Evolutionary conservation across 768 basidiomycete species (phyloP), one percentile per base, ranked within the genome.

Genomic region (Mycena venus): DNA sequence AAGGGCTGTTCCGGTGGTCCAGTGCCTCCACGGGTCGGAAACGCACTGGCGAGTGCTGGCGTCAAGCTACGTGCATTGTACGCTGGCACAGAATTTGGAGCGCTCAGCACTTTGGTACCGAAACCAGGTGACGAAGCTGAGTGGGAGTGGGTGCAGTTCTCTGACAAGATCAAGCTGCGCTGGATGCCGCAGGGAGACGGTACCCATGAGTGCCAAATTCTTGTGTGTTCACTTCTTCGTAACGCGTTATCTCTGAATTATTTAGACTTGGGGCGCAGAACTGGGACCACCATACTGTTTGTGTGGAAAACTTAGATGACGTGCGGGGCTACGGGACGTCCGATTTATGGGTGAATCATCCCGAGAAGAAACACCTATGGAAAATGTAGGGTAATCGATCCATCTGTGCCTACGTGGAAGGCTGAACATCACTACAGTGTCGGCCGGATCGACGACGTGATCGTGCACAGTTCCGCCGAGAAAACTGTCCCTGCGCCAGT

Each of bases 251-350:
- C 10, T 19, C 17, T 44, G 42, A 14, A 7, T 38, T 7, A 38
- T 38, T 14, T 14, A 38, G 36, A 38, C 7, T 38, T 38, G 14
- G 8, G 36, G 36, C 36, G 36, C 36, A 38, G 36, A 38, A 10
- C 42, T 53, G 25, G 25, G 25, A 27, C 25, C 27, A 53, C 12
- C 51, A 27, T 25, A 53, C 10, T 11, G 51, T 14, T 11, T 11
- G 9, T 4, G 75, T 84, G 4, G 81, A 84, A 32, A 87, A 87
- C 58, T 29, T 86, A 7, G 75, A 78, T 2, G 83, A 84, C 34
- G 77, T 80, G 23, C 72, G 73, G n/a, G 87, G 85, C 4, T 86
- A 85, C 73, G 80, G 82, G 17, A 86, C 83, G 25, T 83, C 81
- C 14, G 87, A 87, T 70, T 69, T 85, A 12, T 85, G 83, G 51